Evolutionary conservation across 108 stramenopile species (phyloP).

Genomic region (Nitzschia palea): DNA sequence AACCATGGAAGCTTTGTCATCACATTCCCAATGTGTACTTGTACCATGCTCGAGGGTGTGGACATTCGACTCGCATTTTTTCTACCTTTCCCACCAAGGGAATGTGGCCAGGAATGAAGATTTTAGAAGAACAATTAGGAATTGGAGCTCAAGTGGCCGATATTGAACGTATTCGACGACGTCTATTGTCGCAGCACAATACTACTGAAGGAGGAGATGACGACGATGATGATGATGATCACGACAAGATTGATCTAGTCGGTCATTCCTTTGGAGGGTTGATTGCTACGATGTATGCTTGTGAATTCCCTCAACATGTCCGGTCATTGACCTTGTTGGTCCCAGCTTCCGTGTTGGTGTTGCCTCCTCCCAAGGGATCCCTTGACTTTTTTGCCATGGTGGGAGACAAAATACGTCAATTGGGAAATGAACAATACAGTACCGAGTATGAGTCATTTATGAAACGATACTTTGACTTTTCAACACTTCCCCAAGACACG

Average conservation of each 20-base stretch:
- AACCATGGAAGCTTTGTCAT: conserved; percentile 1
- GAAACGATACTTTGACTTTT: conserved; percentile 19
- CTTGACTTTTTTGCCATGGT: conserved; percentile 14
- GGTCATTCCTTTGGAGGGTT: conserved; percentile 29
- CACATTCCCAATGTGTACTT: not conserved
- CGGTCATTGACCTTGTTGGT: conserved; percentile 15
- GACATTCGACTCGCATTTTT: conserved; percentile 15
- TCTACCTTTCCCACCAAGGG: conserved; percentile 12
- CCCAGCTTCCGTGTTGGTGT: conserved; percentile 8
- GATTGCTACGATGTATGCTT: conserved; percentile 17
- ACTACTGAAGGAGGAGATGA: no score
- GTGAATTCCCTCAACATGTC: conserved; percentile 19
- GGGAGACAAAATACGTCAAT: not conserved
- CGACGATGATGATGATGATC: not conserved
- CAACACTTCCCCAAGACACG: conserved; percentile 12
- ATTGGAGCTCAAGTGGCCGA: conserved; percentile 27
- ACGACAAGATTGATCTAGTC: conserved; percentile 4
- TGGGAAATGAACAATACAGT: conserved; percentile 3
- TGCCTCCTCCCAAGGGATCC: not conserved
- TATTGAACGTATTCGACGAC: conserved; percentile 23
- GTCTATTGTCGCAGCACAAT: not conserved
- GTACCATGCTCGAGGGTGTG: conserved; percentile 31
- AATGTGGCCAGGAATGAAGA: conserved; percentile 28
- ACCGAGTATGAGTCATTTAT: conserved; percentile 13
- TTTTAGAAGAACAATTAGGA: conserved; percentile 15